phyloP scores from a whole-genome alignment of 306 rosid species.

The Astragalus glycyphyllos region DNA sequence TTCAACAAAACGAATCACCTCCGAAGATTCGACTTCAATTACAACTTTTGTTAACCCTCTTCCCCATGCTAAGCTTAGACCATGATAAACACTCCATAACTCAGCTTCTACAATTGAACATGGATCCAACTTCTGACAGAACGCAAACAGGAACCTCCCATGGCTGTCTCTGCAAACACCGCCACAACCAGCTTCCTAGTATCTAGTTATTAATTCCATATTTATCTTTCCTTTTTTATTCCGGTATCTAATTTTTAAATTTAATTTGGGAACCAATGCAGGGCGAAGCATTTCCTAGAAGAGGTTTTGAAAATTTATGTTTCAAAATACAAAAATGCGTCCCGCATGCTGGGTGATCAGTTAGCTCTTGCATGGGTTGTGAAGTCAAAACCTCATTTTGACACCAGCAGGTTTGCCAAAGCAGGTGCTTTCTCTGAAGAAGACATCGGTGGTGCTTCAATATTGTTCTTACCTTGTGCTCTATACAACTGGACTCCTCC shows the following conservation, averaged over 20 bases:
- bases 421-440: slow-evolving; percentile 65
- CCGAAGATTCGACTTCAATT: no score
- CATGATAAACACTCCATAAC: no score
- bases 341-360: slow-evolving; percentile 97
- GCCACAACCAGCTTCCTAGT: no score
- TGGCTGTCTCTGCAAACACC: no score
- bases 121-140: no score
- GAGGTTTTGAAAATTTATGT: slow-evolving; percentile 70
- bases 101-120: no score
- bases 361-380: slow-evolving; percentile 96
- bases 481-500: slow-evolving; percentile 96
- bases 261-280: no score
- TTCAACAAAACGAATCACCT: no score
- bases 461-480: slow-evolving; percentile 82
- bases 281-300: slow-evolving; percentile 81
- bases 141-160: no score
- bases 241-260: slow-evolving; percentile 19
- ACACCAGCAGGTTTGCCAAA: slow-evolving; percentile 63
- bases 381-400: slow-evolving; percentile 74
- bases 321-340: slow-evolving; percentile 71
- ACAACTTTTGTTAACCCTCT: no score
- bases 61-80: no score
- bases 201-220: slow-evolving; percentile 16
- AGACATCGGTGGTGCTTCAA: slow-evolving; percentile 60
- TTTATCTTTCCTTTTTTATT: slow-evolving; percentile 2